phyloP scores from a whole-genome alignment of 805 yeast genomes.

The Maudiozyma barnettii region DNA sequence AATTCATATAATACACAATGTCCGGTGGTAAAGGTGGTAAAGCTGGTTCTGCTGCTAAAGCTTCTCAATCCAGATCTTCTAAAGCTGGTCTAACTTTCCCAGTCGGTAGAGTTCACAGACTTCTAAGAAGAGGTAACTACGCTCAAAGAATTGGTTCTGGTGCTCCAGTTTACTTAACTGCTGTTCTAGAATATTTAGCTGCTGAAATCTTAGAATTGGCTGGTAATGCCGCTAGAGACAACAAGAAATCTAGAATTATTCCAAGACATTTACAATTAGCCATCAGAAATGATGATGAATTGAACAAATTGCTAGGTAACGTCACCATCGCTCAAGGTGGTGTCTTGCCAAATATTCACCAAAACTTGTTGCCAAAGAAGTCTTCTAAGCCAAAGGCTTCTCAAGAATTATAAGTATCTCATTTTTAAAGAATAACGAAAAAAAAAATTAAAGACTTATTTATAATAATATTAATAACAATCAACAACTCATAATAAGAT shows the following conservation, averaged over 20 bases:
- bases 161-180: constrained; percentile 97
- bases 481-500: background rate
- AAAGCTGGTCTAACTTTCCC: constrained; percentile 99
- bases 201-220: constrained; percentile 98
- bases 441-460: background rate
- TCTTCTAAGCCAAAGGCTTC: constrained; percentile 53
- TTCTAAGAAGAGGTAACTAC: constrained; percentile 93
- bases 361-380: constrained; percentile 80
- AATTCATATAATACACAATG: constrained; percentile 35
- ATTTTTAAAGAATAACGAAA: background rate
- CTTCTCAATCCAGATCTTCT: constrained; percentile 95
- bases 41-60: constrained; percentile 91
- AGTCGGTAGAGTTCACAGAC: constrained; percentile 98
- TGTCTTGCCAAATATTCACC: constrained; percentile 96
- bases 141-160: constrained; percentile 99
- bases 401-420: constrained; percentile 45
- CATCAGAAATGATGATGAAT: constrained; percentile 97
- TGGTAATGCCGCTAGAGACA: constrained; percentile 98
- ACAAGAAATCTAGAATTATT: constrained; percentile 97
- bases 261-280: constrained; percentile 99
- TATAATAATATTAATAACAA: background rate
- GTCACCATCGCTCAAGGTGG: constrained; percentile 99
- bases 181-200: constrained; percentile 92
- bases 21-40: constrained; percentile 73
- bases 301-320: constrained; percentile 84